Conservation (phyloP, 2,329 filamentous ascomycete genomes). For the Sporothrix phasma region DNA sequence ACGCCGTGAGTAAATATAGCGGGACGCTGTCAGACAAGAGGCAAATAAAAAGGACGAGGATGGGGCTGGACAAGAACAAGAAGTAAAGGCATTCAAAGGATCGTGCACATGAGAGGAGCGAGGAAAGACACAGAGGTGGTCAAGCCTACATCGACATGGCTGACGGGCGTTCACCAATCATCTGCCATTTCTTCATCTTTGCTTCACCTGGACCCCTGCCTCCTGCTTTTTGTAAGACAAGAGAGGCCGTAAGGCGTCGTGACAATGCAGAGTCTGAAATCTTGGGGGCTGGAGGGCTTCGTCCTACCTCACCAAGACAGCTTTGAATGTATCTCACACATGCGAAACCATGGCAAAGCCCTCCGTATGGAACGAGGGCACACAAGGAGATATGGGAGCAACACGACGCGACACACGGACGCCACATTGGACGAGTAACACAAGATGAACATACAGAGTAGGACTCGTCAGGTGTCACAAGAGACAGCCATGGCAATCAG, state of each 20-base stretch:
- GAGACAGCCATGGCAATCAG: not conserved
- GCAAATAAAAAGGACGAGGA: no score
- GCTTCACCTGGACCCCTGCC: not conserved
- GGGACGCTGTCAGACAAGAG: no score
- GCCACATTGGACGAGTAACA: not conserved
- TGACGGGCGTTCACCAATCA: not conserved
- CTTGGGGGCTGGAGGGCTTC: not conserved
- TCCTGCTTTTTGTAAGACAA: constrained; percentile 3
- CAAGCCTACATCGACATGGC: no score
- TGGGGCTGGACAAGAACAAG: no score
- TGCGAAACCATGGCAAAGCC: not conserved
- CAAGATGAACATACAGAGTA: not conserved
- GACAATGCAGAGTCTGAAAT: no score
- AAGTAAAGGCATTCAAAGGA: no score
- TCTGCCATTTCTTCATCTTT: not conserved
- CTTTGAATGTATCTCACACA: not conserved
- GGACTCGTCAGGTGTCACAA: not conserved
- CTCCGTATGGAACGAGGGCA: not conserved
- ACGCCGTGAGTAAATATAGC: no score
- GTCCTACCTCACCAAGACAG: not conserved
- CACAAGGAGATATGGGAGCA: not conserved
- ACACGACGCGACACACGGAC: not conserved
- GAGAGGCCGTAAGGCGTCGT: not conserved
- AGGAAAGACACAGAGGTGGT: not conserved
- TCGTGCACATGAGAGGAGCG: no score